Evolutionary conservation across 148 eudicot genomes (phyloP), one percentile per base, ranked within the genome.

Genomic region (Polygonum aviculare): DNA sequence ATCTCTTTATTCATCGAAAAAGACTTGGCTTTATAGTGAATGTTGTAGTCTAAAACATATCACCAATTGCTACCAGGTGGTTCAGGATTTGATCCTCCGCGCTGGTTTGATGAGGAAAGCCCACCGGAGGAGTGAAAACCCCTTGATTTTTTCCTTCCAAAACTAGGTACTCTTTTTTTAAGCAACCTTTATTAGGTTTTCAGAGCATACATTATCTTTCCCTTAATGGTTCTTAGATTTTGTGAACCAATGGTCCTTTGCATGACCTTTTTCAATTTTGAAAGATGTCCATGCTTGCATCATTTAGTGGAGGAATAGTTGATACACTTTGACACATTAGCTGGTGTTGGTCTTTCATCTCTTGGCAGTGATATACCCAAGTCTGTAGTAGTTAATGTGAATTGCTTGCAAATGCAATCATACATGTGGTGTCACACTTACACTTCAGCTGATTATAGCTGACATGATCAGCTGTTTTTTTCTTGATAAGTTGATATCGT

Each of bases 21-120:
- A 4, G 52, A 18, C 48, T 73, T 47, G 22, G 35, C 75, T 47
- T 51, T 16, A 6, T 63, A 60, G 52, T 35, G 41, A 22, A 59
- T 57, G 50, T 41, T 22, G 44, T 60, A 19, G 11, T 41, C 38
- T 36, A 54, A 60, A 5, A 10, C 0, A 19, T 40, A 11, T 76
- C 44, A 26, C 45, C 7, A 59, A 59, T 76, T 76, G 38, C 38
- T 40, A 60, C 73, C 79, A 83, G 86, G 86, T 72, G 86, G 86
- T 19, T 80, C 86, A 15, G 86, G 86, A 63, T 83, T 83, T 78
- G 86, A 83, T 75, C 86, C 86, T 76, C 85, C 86, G 0, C 71
- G 81, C 31, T 83, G 86, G 86, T 83, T 80, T 73, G 83, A 62
- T 3, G 86, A 83, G 75, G 79, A 78, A 73, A 75, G 77, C 11